Base-by-base conservation (phyloP, 805 yeast species). In the Myxozyma nipponensis region DNA sequence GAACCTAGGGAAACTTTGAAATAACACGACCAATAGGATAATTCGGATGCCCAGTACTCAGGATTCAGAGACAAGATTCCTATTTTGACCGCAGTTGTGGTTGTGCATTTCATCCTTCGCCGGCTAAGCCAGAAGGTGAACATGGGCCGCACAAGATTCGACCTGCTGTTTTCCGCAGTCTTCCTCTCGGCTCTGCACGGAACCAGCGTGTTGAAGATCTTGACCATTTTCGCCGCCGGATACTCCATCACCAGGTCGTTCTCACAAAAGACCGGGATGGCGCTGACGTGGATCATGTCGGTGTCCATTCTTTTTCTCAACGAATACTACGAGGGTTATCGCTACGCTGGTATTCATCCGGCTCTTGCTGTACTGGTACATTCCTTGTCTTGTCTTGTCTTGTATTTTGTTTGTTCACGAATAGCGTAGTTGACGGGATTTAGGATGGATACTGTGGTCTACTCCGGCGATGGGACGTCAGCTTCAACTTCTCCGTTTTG, bases 401-500 rank as follows among this genome's bases (percentile, higher is more conserved):
- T 5, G 17, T 28, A 3, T 9, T 3, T 5, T 7, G 21, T 41
- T 30, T 21, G 32, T 10, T 2, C 18, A n/a, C n/a, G n/a, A n/a
- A n/a, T n/a, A n/a, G n/a, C n/a, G n/a, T n/a, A n/a, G n/a, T n/a
- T n/a, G n/a, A n/a, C n/a, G n/a, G n/a, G n/a, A n/a, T 15, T 15
- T 24, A 54, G 62, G 62, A 88, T 62, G 60, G 77, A 0, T 83
- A 77, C 59, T 76, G 77, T 42, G 97, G 98, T 0, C 76, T 90
- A 13, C 82, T 93, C 54, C 74, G 81, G 17, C 76, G 98, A 61
- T 93, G 99, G 99, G 97, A 93, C 64, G 97, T 93, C 2, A 87
- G 86, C 61, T 93, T 82, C 75, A 93, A 93, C 69, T 89, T 95
- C 68, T 84, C 95, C 1, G 70, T 91, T 52, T 74, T 93, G 47